Evolutionary conservation across 2,329 filamentous ascomycete genomes (phyloP), one percentile per base, ranked within the genome.

Genomic region (Claviceps digitariae): DNA sequence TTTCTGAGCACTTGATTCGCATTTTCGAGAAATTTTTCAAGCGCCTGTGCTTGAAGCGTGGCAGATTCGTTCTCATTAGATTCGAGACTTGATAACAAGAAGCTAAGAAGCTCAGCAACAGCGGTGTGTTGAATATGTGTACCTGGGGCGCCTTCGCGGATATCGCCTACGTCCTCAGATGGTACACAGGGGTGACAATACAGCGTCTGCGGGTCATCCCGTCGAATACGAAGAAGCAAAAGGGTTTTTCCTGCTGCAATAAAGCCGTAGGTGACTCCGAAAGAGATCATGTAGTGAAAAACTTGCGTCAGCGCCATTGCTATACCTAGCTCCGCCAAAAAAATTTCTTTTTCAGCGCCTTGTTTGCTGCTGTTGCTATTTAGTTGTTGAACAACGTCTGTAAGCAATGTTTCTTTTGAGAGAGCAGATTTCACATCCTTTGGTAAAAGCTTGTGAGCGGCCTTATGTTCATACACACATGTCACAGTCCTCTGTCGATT

Each of bases 161-260:
- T 5, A 21, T 25, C 29, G 6, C 25, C 44, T 7, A 46, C 44
- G 4, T 46, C 44, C 25, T 46, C 44, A 3, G 17, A 10, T 2
- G 44, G 44, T 29, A 46, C 44, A 15, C 44, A 46, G 0, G 23
- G 10, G 23, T 46, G 21, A 23, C 44, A 46, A 23, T 27, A 46
- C 12, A 46, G 8, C 23, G 44, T 46, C 23, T 46, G 23, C 13
- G 23, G 44, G 29, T 46, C 25, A 12, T 34, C 52, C 53, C 36
- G 36, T 57, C 47, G 52, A 64, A 48, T 29, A 40, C 53, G 55
- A 57, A 65, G 61, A 41, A 65, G 59, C 29, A 65, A 34, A 25
- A 59, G n/a, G n/a, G n/a, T n/a, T 17, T 38, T 3, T 3, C 5
- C 34, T 38, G 34, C 34, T 12, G 34, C 10, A 38, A 41, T 15